These are phyloP conservation scores for Boletus pseudo-olivaceus DNA, from an alignment of 768 basidiomycete genomes.

Conservation along the genomic window DNA sequence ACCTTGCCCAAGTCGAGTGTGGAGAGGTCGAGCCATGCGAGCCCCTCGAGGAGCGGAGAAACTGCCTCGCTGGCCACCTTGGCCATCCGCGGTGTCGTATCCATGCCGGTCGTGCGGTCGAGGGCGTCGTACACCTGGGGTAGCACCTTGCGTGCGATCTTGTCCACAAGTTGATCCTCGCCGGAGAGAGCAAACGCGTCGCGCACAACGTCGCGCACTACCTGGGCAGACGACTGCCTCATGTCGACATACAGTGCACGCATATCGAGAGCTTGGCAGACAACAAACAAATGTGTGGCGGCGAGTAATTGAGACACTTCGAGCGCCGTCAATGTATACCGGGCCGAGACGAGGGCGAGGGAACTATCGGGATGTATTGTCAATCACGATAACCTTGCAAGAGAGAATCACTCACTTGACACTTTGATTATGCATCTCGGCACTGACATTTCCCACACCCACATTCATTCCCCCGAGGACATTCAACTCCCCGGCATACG, in stretches of 20 bases:
- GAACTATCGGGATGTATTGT: conserved; percentile 45
- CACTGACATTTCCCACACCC: conserved; percentile 78
- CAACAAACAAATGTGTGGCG: conserved; percentile 70
- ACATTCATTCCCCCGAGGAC: conserved; percentile 73
- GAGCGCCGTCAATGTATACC: conserved; percentile 73
- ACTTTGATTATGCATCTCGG: conserved; percentile 92
- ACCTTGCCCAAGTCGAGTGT: conserved; percentile 22
- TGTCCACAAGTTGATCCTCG: conserved; percentile 12
- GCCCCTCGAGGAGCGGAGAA: conserved; percentile 55
- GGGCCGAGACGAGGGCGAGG: conserved; percentile 77
- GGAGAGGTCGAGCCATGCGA: conserved; percentile 12
- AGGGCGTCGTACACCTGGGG: conserved; percentile 47
- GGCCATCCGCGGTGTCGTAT: conserved; percentile 64
- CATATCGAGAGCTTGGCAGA: conserved; percentile 82
- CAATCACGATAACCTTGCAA: background rate
- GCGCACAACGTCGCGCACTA: conserved; percentile 19
- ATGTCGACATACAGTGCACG: conserved; percentile 73
- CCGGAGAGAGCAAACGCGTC: conserved; percentile 11
- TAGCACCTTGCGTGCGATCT: conserved; percentile 31
- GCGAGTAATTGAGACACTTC: conserved; percentile 75
- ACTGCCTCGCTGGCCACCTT: conserved; percentile 63
- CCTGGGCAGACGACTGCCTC: conserved; percentile 27
- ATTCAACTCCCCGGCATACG: conserved; percentile 80
- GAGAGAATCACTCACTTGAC: conserved; percentile 59
- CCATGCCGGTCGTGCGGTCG: conserved; percentile 69